phyloP scores from a whole-genome alignment of 495 filamentous ascomycete species.

The Polyplosphaeria fusca region DNA sequence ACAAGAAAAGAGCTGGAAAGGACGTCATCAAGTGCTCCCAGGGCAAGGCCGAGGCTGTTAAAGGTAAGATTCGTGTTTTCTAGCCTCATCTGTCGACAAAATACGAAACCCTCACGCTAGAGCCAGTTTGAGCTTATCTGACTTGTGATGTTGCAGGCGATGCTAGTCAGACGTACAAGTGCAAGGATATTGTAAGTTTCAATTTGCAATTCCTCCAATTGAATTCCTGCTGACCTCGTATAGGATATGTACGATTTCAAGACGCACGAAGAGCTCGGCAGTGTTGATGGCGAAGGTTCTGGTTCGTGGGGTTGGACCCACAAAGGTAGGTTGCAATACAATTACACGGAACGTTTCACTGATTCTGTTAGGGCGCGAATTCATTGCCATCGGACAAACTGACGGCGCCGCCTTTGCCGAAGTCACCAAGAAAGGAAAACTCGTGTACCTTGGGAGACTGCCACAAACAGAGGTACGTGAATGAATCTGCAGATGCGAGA shows the following conservation, averaged over 20 bases:
- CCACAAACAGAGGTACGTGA: background rate
- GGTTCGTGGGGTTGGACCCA: slow-evolving; percentile 52
- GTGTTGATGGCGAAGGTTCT: slow-evolving; percentile 10
- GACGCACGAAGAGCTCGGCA: slow-evolving; percentile 18
- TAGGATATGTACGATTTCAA: slow-evolving; percentile 26
- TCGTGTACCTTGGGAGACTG: slow-evolving; percentile 53
- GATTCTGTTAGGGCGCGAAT: no score
- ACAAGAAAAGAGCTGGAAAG: slow-evolving; percentile 1
- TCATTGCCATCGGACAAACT: slow-evolving; percentile 55
- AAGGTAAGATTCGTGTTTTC: no score
- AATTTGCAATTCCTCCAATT: background rate
- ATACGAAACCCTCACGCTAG: no score
- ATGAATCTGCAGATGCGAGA: no score
- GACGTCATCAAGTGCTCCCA: background rate
- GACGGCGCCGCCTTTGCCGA: slow-evolving; percentile 58
- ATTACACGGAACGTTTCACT: no score
- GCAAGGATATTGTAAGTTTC: slow-evolving; percentile 19
- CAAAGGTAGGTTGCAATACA: no score
- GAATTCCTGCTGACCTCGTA: background rate
- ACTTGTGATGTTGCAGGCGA: slow-evolving; percentile 22
- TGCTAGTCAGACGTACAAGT: slow-evolving; percentile 20
- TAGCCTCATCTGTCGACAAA: no score
- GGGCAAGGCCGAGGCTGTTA: slow-evolving; percentile 4
- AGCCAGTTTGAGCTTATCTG: no score
- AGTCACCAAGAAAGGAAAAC: slow-evolving; percentile 47